Base-by-base conservation (phyloP, 495 filamentous ascomycete genomes). In the Penicillium herquei region DNA sequence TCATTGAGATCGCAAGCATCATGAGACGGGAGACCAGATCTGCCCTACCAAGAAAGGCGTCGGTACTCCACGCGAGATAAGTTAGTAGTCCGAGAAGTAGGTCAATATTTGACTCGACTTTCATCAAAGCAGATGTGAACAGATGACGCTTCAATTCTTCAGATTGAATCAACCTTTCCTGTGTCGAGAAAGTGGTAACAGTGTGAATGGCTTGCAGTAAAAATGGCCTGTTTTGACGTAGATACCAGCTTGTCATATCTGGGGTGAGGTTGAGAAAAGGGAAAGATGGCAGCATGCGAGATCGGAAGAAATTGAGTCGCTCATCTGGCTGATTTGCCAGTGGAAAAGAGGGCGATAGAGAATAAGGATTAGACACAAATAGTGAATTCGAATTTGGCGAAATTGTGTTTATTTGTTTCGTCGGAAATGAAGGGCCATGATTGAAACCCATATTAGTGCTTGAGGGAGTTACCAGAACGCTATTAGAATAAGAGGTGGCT, bases 191-290 rank as follows among this genome's bases (percentile, higher is more conserved):
- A 9, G 59, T 66, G 17, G 62, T 61, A 3, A 70, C 58, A 0
- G 62, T 61, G 16, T 52, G 21, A 33, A 70, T 68, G 12, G 67
- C 62, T 39, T 70, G 60, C 3, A 64, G 37, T 6, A 70, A 41
- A 17, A 65, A 50, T 0, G 67, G 67, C 17, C 65, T 44, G 32
- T 65, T 48, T 44, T 59, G 59, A 26, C 58, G 60, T 16, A 70
- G 58, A 51, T 68, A 58, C 54, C 51, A 47, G 52, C 41, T 52
- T 34, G 59, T 63, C 49, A 61, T 59, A 8, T 54, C 49, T 13
- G 66, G 59, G 33, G 59, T 37, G 21, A 68, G 31, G 51, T 64
- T 7, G 39, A 81, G 61, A 42, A 81, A 81, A 11, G 78, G 72
- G 32, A 80, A 70, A 37, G 51, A 65, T 10, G 64, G 66, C 11